phyloP scores from a whole-genome alignment of 306 rosid genomes.

The Parietaria judaica region DNA sequence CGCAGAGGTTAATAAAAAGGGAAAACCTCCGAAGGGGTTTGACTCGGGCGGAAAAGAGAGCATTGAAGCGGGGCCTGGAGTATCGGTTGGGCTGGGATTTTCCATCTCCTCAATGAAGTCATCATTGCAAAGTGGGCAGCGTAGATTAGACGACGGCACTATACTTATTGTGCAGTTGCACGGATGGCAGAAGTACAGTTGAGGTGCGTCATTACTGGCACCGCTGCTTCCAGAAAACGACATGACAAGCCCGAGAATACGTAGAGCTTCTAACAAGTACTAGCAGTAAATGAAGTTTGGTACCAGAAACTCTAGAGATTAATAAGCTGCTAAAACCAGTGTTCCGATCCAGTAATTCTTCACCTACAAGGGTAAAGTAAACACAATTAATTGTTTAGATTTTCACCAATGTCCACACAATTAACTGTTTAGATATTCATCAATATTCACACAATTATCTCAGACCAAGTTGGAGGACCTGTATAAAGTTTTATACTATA shows the following conservation, averaged over 20 bases:
- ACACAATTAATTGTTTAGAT: too few species aligned
- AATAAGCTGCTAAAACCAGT: not conserved
- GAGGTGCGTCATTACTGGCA: conserved; percentile 27
- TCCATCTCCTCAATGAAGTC: conserved; percentile 75
- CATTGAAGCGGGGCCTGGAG: conserved; percentile 33
- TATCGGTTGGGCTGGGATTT: conserved; percentile 35
- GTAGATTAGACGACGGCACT: conserved; percentile 42
- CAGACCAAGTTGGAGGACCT: too few species aligned
- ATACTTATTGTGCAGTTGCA: conserved; percentile 53
- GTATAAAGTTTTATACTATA: too few species aligned
- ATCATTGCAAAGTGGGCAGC: conserved; percentile 58
- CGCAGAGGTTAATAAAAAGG: conserved; percentile 33
- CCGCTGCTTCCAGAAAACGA: conserved; percentile 22
- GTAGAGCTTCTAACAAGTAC: not conserved
- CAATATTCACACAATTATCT: too few species aligned
- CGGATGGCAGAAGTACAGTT: conserved; percentile 61
- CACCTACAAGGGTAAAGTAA: conserved; percentile 1
- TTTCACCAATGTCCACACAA: too few species aligned
- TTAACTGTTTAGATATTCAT: too few species aligned
- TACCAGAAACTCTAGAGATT: not conserved
- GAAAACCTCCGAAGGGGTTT: conserved; percentile 21
- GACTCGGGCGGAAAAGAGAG: conserved; percentile 34
- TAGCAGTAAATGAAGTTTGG: not conserved
- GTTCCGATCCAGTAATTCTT: not conserved
- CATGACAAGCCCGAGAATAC: conserved; percentile 11